Base-by-base conservation (phyloP, 495 filamentous ascomycete genomes). In the Aeminium ludgeri region DNA sequence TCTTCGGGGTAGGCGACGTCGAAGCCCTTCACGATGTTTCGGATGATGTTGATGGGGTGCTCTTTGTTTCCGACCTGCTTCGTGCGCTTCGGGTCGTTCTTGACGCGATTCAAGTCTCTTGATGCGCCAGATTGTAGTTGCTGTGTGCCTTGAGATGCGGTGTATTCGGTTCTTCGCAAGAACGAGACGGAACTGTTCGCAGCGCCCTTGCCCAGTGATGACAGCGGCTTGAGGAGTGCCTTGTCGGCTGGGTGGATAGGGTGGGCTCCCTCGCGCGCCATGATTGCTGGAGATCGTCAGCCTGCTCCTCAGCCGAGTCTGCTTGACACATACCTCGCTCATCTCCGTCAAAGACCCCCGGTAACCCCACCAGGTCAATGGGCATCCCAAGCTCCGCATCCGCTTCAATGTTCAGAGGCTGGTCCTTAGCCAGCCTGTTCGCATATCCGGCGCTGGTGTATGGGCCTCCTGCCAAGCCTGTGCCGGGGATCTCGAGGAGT, bases 381-480 rank as follows among this genome's bases (percentile, higher is more conserved):
- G 83, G 84, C 87, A 97, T 95, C 28, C 91, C 89, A 43, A 94
- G 73, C 65, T 96, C 91, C 15, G 86, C 86, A 73, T 97, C 91
- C 16, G 86, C 85, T 59, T 96, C 89, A 38, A 97, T 86, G 46
- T 92, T 94, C 3, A 91, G 64, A n/a, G 86, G 76, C 62, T 96
- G 86, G 46, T 91, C 83, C 48, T 86, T 69, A 1, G 82, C 82
- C 44, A 97, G 61, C 38, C 82, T 77, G 23, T 85, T 86, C 18
- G 84, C 82, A 63, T 92, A 96, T 1, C 71, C 75, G 1, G 87
- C 80, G 8, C 76, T 78, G 11, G 87, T 86, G 58, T 94, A 96
- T 52, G 85, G 78, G 38, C 71, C 74, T 54, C 70, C 73, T 7
- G 78, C 67, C 15, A 95, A 69, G 11, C 91, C 91, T 40, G 80